Conservation (phyloP, 352 stramenopile genomes). For the Phytophthora gonapodyides region DNA sequence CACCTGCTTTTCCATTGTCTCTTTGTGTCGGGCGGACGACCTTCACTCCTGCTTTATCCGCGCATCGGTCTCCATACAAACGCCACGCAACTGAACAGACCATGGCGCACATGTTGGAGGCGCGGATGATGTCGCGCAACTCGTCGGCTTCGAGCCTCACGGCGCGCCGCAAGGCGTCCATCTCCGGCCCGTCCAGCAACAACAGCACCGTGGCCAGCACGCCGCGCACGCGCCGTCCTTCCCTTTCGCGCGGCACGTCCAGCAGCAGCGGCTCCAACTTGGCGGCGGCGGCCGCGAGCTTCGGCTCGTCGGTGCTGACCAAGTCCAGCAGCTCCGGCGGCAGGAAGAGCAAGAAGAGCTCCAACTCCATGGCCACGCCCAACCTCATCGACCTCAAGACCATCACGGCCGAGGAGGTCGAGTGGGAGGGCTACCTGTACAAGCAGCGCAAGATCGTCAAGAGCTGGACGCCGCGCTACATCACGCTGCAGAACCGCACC, state of each 20-base stretch:
- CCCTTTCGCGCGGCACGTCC: conserved; percentile 34
- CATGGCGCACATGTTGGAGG: conserved; percentile 73
- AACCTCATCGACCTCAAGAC: conserved; percentile 90
- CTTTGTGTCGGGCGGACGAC: conserved; percentile 22
- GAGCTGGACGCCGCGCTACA: conserved; percentile 88
- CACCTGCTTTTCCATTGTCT: conserved; percentile 30
- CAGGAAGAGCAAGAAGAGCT: conserved; percentile 14
- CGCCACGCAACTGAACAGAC: background rate
- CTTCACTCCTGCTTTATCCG: conserved; percentile 33
- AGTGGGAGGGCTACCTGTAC: conserved; percentile 91
- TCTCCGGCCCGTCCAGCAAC: conserved; percentile 34
- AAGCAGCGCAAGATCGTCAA: conserved; percentile 91
- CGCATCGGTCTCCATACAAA: conserved; percentile 2
- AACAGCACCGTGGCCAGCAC: conserved; percentile 29
- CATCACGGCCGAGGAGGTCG: conserved; percentile 82
- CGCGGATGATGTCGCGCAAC: conserved; percentile 60
- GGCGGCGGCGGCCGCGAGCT: conserved; percentile 12
- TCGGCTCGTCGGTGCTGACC: conserved; percentile 14
- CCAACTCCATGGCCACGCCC: conserved; percentile 48
- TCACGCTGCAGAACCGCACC: conserved; percentile 83
- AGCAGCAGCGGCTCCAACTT: conserved; percentile 36
- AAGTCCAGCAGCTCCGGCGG: conserved; percentile 1
- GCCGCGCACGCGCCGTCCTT: conserved; percentile 39
- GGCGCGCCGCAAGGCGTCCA: conserved; percentile 55
- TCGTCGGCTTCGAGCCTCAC: conserved; percentile 38